These are phyloP conservation scores for Metarhizium anisopliae DNA, from an alignment of 2,329 filamentous ascomycete species.

Conservation along the genomic window DNA sequence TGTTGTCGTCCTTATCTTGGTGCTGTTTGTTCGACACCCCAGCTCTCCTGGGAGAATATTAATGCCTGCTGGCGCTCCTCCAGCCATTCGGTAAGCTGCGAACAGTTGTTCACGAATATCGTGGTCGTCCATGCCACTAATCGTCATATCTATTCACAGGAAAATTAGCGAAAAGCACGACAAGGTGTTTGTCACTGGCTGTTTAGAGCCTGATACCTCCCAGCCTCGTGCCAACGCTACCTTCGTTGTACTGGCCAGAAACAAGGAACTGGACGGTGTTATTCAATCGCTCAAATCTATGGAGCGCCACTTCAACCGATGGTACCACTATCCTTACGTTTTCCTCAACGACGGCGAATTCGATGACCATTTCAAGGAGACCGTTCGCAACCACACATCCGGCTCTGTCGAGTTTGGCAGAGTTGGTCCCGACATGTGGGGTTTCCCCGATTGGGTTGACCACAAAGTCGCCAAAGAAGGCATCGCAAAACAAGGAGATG, in stretches of 20 bases:
- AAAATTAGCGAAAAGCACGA: slow-evolving; percentile 97
- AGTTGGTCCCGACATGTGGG: slow-evolving; percentile 87
- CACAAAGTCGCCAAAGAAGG: slow-evolving; percentile 89
- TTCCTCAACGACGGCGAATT: slow-evolving; percentile 98
- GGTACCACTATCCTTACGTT: slow-evolving; percentile 97
- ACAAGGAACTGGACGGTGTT: slow-evolving; percentile 93
- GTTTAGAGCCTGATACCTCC: slow-evolving; percentile 69
- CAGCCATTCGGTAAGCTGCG: slow-evolving; percentile 64
- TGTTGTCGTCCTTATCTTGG: slow-evolving; percentile 81
- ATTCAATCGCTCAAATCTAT: slow-evolving; percentile 96
- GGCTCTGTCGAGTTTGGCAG: slow-evolving; percentile 84
- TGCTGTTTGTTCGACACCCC: slow-evolving; percentile 84
- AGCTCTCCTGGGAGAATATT: slow-evolving; percentile 72
- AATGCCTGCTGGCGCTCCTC: slow-evolving; percentile 81
- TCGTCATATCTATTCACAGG: slow-evolving; percentile 34
- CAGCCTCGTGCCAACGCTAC: slow-evolving; percentile 83
- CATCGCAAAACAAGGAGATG: slow-evolving; percentile 92
- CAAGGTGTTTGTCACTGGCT: slow-evolving; percentile 90
- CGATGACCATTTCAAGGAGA: slow-evolving; percentile 86
- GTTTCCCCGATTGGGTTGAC: slow-evolving; percentile 94
- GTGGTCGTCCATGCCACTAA: not conserved
- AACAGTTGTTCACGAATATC: not conserved
- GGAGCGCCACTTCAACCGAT: slow-evolving; percentile 96
- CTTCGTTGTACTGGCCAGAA: slow-evolving; percentile 90
- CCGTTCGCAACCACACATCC: slow-evolving; percentile 84